Conservation (phyloP, 2,329 filamentous ascomycete species). For the Graphilbum sp. region DNA sequence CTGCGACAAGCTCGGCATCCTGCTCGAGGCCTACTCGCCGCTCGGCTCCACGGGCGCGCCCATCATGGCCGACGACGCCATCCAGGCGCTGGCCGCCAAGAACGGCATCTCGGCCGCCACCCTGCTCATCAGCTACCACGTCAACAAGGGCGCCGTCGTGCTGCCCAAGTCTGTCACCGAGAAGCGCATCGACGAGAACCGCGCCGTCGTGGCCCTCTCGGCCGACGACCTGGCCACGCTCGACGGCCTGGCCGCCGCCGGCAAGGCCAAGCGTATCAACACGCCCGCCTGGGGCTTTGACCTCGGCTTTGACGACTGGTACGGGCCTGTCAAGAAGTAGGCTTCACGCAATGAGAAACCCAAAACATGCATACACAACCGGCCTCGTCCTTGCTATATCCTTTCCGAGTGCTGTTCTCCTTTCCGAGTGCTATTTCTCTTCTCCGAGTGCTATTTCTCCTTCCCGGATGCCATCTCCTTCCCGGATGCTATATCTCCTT, state of each 20-base stretch:
- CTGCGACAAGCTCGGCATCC: constrained; percentile 38
- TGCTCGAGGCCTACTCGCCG: constrained; percentile 47
- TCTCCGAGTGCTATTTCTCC: too few species aligned
- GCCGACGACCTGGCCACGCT: too few species aligned
- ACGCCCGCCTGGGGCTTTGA: constrained; percentile 4
- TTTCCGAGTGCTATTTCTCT: too few species aligned
- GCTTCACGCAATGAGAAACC: too few species aligned
- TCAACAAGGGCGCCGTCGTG: neutral
- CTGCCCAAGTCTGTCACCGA: neutral
- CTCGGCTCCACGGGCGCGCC: constrained; percentile 24
- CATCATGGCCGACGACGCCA: neutral
- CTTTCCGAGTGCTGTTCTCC: too few species aligned
- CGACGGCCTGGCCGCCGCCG: neutral
- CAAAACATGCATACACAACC: too few species aligned
- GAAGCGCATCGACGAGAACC: neutral
- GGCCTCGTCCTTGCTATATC: too few species aligned
- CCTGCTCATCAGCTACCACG: neutral
- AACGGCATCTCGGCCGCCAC: neutral
- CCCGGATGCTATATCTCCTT: too few species aligned
- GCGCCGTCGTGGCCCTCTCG: too few species aligned
- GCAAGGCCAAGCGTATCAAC: constrained; percentile 4
- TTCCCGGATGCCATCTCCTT: too few species aligned
- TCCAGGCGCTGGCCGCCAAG: neutral
- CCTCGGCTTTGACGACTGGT: constrained; percentile 5
- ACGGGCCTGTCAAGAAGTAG: constrained; percentile 1